Evolutionary conservation across 352 stramenopile genomes (phyloP), one percentile per base, ranked within the genome.

Genomic region (Pythium dissotocum): DNA sequence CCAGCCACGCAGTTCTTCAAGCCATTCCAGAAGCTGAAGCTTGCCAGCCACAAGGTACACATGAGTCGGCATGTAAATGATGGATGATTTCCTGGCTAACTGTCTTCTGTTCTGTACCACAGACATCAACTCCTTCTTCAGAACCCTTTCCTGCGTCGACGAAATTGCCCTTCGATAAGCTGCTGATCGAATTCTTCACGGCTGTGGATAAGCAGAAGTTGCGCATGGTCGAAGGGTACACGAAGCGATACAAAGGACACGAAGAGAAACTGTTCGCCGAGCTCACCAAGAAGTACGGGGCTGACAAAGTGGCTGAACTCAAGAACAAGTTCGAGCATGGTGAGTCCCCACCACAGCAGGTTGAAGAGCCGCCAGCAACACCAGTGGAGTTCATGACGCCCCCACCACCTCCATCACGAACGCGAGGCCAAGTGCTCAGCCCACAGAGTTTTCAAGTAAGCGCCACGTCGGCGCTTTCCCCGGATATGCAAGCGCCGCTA

Each of bases 191-290:
- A 16, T 94, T 94, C 58, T 94, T 89, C 58, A 80, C 69, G 2
- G 65, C 80, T 51, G 72, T 88, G 7, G 85, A 94, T 61, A 81
- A 79, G 60, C 77, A 69, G 26, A 85, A 83, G 44, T 21, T 88
- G 30, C 79, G 74, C 18, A 91, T 91, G 82, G 85, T 81, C 4
- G 77, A 82, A 56, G 79, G 81, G 38, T 92, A 92, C 56, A 72
- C 75, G 2, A 87, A 82, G 58, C 69, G 85, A n/a, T 94, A 94
- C 65, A 75, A 74, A 28, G 80, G 78, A 8, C 78, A 80, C 53
- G 83, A 92, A 51, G 77, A 87, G n/a, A 82, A 76, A 49, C 54
- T 94, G 26, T 94, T 94, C 32, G 57, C 70, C 18, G 85, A 91
- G 46, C 61, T 94, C 6, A 77, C 82, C 21, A 84, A 84, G 44